Base-by-base conservation (phyloP, 352 stramenopile species). In the Salisapilia sapeloensis region DNA sequence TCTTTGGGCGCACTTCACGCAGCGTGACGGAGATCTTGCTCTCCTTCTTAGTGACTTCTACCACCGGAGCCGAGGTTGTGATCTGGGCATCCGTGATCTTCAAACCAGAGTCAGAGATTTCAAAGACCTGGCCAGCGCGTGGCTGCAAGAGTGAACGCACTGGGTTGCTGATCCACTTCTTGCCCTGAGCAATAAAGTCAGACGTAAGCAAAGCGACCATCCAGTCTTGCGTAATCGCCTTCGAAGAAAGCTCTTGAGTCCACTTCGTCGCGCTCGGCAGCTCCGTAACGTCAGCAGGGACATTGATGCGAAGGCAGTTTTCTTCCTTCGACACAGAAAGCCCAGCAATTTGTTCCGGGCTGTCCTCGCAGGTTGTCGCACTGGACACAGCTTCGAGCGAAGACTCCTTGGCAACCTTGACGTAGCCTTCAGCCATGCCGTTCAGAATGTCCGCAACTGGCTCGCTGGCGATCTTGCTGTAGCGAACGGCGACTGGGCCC, bases 401-500 rank as follows among this genome's bases (percentile, higher is more conserved):
- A 25, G 22, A 20, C 33, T 45, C 31, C 14, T 49, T 47, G 14
- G 69, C 60, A 16, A 80, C 44, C 10, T 69, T 48, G 7, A 36
- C 31, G 21, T 90, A 77, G 6, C 70, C 75, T 4, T 56, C 33
- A 14, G 49, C 49, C 29, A 91, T 89, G 12, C 44, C 58, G 3
- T 42, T 48, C 13, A 93, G 55, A 35, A 93, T 91, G 12, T 83
- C 56, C 3, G 46, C 70, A 0, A 86, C 75, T 8, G 78, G 75
- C 31, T 93, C 78, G 32, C 90, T 52, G 22, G 56, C 53, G 6
- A 61, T 40, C 1, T 53, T 87, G 42, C 66, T 85, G 54, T 85
- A 84, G 18, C 67, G 62, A 22, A 86, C 78, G 23, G 78, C 70
- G 4, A 90, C 51, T 1, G 78, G 75, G 4, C 75, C 78, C 25